Evolutionary conservation across 306 rosid genomes (phyloP).

Genomic region (Echinosophora koreensis): DNA sequence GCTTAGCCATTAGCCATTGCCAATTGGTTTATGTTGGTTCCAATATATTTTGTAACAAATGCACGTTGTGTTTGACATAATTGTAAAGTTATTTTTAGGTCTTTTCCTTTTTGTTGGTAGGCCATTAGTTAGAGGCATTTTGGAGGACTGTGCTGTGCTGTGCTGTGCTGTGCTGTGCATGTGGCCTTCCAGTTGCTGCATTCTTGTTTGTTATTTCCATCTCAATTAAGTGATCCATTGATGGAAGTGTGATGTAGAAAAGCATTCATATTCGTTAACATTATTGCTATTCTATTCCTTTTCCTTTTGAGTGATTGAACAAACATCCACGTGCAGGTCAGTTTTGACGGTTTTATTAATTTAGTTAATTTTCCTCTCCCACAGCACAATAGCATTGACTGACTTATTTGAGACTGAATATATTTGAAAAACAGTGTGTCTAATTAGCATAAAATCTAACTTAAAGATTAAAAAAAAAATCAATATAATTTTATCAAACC

Average conservation of each 20-base stretch:
- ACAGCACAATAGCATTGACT: not conserved
- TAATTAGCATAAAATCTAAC: no score
- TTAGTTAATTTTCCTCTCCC: not conserved
- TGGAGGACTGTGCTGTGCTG: slow-evolving; percentile 60
- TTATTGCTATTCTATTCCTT: not conserved
- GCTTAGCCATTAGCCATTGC: slow-evolving; percentile 45
- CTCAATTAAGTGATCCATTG: slow-evolving; percentile 55
- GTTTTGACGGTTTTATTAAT: no score
- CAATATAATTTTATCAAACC: no score
- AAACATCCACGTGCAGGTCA: slow-evolving; percentile 37
- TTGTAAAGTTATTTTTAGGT: slow-evolving; percentile 67
- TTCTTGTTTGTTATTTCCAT: slow-evolving; percentile 58
- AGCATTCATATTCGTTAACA: slow-evolving; percentile 50
- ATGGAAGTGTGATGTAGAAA: slow-evolving; percentile 58
- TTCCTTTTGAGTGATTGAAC: slow-evolving; percentile 31
- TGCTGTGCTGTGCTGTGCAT: slow-evolving; percentile 59
- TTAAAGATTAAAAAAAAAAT: no score
- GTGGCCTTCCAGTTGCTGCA: slow-evolving; percentile 55
- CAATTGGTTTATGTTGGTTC: slow-evolving; percentile 60
- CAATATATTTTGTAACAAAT: slow-evolving; percentile 66
- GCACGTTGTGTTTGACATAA: slow-evolving; percentile 68
- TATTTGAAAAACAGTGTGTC: not conserved
- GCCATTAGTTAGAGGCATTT: slow-evolving; percentile 56
- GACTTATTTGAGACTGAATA: not conserved
- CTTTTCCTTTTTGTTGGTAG: slow-evolving; percentile 43